phyloP scores from a whole-genome alignment of 176 grass and related monocot genomes.

The Tuctoria greenei region DNA sequence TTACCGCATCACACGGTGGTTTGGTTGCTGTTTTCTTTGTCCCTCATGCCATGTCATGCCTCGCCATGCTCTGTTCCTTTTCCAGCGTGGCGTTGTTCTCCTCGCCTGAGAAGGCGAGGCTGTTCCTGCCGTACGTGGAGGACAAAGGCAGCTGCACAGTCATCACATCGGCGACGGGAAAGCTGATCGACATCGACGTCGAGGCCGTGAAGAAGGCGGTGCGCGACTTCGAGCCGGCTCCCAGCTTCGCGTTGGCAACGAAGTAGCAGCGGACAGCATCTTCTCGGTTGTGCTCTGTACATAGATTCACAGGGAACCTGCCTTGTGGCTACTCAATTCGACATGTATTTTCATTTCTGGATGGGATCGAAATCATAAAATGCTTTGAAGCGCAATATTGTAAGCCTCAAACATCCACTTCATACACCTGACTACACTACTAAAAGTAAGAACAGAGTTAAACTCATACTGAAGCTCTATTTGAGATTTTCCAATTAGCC shows the following conservation, averaged over 20 bases:
- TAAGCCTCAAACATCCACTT: no score
- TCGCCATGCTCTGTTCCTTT: not conserved
- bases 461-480: no score
- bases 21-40: not conserved
- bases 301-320: constrained; percentile 9
- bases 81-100: constrained; percentile 73
- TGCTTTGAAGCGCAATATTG: no score
- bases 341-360: not conserved
- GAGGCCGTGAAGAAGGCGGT: constrained; percentile 57
- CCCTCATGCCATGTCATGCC: not conserved
- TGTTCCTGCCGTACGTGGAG: constrained; percentile 69
- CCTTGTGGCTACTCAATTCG: not conserved
- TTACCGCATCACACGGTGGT: no score
- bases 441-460: no score
- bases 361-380: not conserved
- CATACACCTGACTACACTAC: no score
- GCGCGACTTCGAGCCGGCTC: constrained; percentile 48
- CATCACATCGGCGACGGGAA: constrained; percentile 67
- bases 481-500: no score
- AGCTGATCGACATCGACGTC: constrained; percentile 64
- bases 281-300: constrained; percentile 22
- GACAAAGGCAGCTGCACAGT: constrained; percentile 50
- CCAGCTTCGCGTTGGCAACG: constrained; percentile 55
- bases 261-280: not conserved
- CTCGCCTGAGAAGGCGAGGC: constrained; percentile 61